These are phyloP conservation scores for Eleusine indica DNA, from an alignment of 176 grass and related monocot species.

Conservation along the genomic window DNA sequence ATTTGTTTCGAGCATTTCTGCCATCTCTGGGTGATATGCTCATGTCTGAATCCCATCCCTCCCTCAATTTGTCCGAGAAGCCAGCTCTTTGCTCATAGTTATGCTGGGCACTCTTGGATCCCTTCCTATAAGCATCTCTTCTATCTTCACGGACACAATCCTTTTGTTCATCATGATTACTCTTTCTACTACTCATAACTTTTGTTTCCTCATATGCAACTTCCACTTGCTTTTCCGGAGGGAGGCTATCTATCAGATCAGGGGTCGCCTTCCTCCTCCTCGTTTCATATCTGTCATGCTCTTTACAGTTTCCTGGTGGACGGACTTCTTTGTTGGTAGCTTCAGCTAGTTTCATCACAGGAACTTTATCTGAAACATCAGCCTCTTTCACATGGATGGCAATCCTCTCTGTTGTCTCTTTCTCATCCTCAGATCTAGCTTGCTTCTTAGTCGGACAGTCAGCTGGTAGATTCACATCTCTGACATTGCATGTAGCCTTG, in stretches of 20 bases:
- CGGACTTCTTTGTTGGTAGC: slow-evolving; percentile 5
- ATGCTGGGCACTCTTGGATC: not conserved
- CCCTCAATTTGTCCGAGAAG: slow-evolving; percentile 23
- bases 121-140: slow-evolving; percentile 25
- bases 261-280: slow-evolving; percentile 35
- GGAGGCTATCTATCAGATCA: slow-evolving; percentile 39
- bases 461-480: slow-evolving; percentile 24
- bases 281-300: slow-evolving; percentile 1
- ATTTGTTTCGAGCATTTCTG: slow-evolving; percentile 30
- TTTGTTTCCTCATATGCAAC: slow-evolving; percentile 50
- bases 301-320: slow-evolving; percentile 14
- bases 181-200: slow-evolving; percentile 34
- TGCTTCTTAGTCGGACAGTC: slow-evolving; percentile 24
- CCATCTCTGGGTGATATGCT: slow-evolving; percentile 50
- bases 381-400: not conserved
- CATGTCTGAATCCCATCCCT: slow-evolving; percentile 52
- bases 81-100: slow-evolving; percentile 15
- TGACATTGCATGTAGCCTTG: slow-evolving; percentile 1
- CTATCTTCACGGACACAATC: not conserved
- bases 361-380: slow-evolving; percentile 4
- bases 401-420: not conserved
- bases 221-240: slow-evolving; percentile 66
- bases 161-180: slow-evolving; percentile 28
- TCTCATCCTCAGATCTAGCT: slow-evolving; percentile 21
- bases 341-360: slow-evolving; percentile 38